Conservation (phyloP, 805 yeast genomes). For the Hagleromyces aurorensis region DNA sequence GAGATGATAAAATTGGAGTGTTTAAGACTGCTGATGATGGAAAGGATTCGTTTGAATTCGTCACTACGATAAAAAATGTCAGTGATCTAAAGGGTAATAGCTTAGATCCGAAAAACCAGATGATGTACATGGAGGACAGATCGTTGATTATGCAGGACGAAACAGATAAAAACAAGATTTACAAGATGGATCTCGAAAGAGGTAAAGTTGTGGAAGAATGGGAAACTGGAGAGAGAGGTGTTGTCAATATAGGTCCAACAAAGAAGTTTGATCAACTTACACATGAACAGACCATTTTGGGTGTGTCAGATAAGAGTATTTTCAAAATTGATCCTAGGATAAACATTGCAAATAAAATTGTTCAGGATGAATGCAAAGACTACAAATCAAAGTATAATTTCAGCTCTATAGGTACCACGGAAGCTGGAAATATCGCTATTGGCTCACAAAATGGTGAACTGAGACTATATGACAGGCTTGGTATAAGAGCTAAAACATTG, state of each 20-base stretch:
- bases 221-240: slow-evolving; percentile 45
- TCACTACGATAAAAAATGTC: slow-evolving; percentile 60
- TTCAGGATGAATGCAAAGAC: slow-evolving; percentile 43
- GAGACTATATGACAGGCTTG: slow-evolving; percentile 63
- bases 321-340: slow-evolving; percentile 80
- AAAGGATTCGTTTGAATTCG: slow-evolving; percentile 45
- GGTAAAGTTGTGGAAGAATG: slow-evolving; percentile 87
- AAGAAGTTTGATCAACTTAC: slow-evolving; percentile 67
- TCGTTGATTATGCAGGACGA: slow-evolving; percentile 58
- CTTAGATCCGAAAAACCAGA: slow-evolving; percentile 52
- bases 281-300: slow-evolving; percentile 65
- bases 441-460: slow-evolving; percentile 72
- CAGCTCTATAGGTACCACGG: slow-evolving; percentile 61
- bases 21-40: slow-evolving; percentile 50
- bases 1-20: slow-evolving; percentile 76
- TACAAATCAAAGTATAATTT: slow-evolving; percentile 52
- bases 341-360: slow-evolving; percentile 45
- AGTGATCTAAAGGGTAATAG: slow-evolving; percentile 41
- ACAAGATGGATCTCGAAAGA: slow-evolving; percentile 68
- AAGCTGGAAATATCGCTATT: slow-evolving; percentile 64
- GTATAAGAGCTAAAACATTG: slow-evolving; percentile 67
- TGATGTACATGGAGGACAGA: slow-evolving; percentile 73
- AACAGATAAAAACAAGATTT: slow-evolving; percentile 39
- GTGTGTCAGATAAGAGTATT: slow-evolving; percentile 55
- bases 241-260: slow-evolving; percentile 60